Percentiles rank a stretch among this genome's conserved stretches.
Evolutionary conservation across 2,329 filamentous ascomycete genomes (phyloP).

Genomic region (Paraphoma sp.): DNA sequence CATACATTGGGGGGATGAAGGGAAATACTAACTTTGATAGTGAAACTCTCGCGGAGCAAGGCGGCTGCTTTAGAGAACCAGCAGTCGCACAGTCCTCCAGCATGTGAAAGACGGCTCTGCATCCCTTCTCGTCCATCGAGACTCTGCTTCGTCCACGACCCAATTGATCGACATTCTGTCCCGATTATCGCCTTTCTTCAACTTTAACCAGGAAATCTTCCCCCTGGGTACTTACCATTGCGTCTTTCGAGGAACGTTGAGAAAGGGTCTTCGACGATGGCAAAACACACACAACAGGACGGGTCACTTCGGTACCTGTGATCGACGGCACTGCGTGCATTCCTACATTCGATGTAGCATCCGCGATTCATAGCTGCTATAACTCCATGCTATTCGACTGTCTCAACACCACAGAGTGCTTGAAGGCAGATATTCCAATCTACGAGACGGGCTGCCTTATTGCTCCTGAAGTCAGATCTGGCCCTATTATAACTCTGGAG

Average conservation of each 20-base stretch:
- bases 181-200: neutral
- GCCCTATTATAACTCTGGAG: no score
- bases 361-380: no score
- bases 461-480: no score
- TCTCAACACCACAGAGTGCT: no score
- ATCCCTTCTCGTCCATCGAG: neutral
- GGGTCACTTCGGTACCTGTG: no score
- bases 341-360: no score
- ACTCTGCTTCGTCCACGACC: neutral
- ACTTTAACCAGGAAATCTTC: neutral
- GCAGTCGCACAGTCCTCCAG: neutral
- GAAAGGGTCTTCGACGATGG: no score
- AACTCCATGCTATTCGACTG: no score
- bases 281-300: no score
- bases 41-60: neutral
- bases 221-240: neutral
- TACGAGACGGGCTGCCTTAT: no score
- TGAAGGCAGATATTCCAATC: no score
- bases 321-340: no score
- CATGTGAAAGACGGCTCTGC: neutral
- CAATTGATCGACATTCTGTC: neutral
- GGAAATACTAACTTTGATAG: neutral
- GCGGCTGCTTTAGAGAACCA: neutral
- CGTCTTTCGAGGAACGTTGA: neutral
- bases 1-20: neutral